Conservation (phyloP, 176 grass and related monocot genomes). For the Canna indica region DNA sequence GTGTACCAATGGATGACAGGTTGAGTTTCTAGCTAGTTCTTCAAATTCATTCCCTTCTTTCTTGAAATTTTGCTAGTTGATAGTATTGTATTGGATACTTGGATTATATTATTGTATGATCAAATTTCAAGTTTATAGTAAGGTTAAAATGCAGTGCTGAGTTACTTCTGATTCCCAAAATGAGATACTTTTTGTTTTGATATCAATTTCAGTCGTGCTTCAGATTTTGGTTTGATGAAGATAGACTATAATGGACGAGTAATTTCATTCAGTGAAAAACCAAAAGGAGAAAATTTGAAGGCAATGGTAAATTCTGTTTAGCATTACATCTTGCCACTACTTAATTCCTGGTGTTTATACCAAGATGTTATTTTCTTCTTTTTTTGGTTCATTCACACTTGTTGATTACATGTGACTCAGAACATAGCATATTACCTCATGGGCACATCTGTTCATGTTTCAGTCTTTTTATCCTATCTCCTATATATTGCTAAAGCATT, state of each 20-base stretch:
- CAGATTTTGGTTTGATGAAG: slow-evolving; percentile 92
- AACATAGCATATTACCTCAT: not conserved
- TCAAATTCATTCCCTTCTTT: not conserved
- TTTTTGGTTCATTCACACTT: not conserved
- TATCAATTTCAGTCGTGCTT: slow-evolving; percentile 49
- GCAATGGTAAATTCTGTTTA: slow-evolving; percentile 51
- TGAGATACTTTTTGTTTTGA: slow-evolving; percentile 19
- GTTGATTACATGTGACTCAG: not conserved
- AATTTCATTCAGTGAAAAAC: slow-evolving; percentile 82
- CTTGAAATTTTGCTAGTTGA: too few relatives aligned
- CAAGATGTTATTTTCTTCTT: not conserved
- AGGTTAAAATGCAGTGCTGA: too few relatives aligned
- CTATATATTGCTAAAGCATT: too few relatives aligned
- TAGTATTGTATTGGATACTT: too few relatives aligned
- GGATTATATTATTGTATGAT: too few relatives aligned
- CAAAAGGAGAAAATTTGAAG: slow-evolving; percentile 70
- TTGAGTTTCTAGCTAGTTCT: slow-evolving; percentile 5
- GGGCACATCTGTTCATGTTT: too few relatives aligned
- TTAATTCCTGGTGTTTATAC: not conserved
- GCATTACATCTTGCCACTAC: not conserved
- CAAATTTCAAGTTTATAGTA: too few relatives aligned
- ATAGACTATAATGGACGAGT: slow-evolving; percentile 62
- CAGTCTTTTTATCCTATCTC: too few relatives aligned
- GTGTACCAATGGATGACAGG: slow-evolving; percentile 65
- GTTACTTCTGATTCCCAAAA: too few relatives aligned